phyloP scores from a whole-genome alignment of 2,329 filamentous ascomycete species.

The Trichoderma gracile region DNA sequence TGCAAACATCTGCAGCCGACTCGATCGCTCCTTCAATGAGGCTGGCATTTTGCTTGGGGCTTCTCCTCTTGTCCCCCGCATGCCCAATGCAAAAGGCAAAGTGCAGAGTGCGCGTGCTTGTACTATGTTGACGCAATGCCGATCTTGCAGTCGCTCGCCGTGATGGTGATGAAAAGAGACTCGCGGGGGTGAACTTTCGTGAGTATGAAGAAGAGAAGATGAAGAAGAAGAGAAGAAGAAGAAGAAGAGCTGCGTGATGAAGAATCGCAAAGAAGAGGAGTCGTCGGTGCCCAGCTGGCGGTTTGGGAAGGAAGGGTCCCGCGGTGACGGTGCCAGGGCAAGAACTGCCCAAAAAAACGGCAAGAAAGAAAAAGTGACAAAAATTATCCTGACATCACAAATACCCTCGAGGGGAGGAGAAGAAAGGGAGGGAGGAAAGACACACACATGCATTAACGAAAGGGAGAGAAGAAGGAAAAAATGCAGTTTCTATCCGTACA shows the following conservation, averaged over 20 bases:
- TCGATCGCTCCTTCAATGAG: slow-evolving; percentile 37
- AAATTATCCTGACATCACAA: not conserved
- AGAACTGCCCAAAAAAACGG: not conserved
- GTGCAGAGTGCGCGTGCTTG: not conserved
- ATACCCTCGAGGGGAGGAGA: not conserved
- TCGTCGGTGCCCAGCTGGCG: slow-evolving; percentile 2
- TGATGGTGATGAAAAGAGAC: not conserved
- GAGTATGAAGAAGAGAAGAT: not conserved
- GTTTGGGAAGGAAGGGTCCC: slow-evolving; percentile 13
- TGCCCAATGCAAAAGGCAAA: not conserved
- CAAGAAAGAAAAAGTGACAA: not conserved
- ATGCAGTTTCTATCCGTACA: not conserved
- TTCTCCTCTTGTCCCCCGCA: not conserved
- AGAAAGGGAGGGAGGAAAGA: not conserved
- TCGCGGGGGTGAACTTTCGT: not conserved
- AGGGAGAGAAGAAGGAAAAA: not conserved
- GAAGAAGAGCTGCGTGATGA: not conserved
- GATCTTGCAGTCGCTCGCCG: not conserved
- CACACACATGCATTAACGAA: not conserved
- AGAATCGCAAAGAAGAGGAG: slow-evolving; percentile 16
- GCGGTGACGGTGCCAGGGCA: slow-evolving; percentile 10
- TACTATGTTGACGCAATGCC: not conserved
- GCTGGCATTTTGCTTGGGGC: slow-evolving; percentile 33
- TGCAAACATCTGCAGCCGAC: slow-evolving; percentile 39
- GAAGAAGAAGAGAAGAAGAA: not conserved